These are phyloP conservation scores for Hortiboletus campestris DNA, from an alignment of 768 basidiomycete genomes.

Conservation along the genomic window DNA sequence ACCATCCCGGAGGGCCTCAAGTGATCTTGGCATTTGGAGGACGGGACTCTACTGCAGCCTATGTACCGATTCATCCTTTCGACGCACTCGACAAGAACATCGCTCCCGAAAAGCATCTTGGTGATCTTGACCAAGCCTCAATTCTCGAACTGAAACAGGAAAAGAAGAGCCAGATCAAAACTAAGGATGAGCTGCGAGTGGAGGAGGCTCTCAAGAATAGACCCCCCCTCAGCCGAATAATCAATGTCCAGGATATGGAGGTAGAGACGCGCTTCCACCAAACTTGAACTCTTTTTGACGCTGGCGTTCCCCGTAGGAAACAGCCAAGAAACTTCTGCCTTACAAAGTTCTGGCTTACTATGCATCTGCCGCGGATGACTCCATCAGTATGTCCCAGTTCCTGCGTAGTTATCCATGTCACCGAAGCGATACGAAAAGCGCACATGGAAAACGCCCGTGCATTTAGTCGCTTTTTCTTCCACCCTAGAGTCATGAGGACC, in stretches of 20 bases:
- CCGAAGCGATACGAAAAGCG: conserved; percentile 38
- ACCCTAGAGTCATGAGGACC: conserved; percentile 73
- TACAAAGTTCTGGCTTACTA: conserved; percentile 82
- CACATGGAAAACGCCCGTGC: conserved; percentile 67
- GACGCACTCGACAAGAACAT: conserved; percentile 75
- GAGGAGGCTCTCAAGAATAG: conserved; percentile 56
- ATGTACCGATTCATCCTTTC: conserved; percentile 82
- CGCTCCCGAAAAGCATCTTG: conserved; percentile 69
- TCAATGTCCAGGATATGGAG: conserved; percentile 84
- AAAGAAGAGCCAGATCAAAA: conserved; percentile 45
- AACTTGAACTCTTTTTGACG: neutral
- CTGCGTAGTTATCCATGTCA: conserved; percentile 12
- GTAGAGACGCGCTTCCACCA: conserved; percentile 32
- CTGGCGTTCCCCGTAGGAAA: conserved; percentile 42
- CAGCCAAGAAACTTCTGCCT: conserved; percentile 70
- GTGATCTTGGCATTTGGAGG: conserved; percentile 86
- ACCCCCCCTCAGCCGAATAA: conserved; percentile 66
- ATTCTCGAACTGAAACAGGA: conserved; percentile 37
- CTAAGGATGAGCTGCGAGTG: conserved; percentile 69
- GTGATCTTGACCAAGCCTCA: conserved; percentile 53
- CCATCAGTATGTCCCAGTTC: conserved; percentile 53
- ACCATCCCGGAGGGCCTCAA: conserved; percentile 78
- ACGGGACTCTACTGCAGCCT: conserved; percentile 74
- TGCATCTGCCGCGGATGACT: conserved; percentile 83
- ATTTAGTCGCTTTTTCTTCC: conserved; percentile 86